Percentiles rank a stretch among this genome's conserved stretches.
These are phyloP conservation scores for Sclerotinia trifoliorum DNA, from an alignment of 2,329 filamentous ascomycete species.

Conservation along the genomic window DNA sequence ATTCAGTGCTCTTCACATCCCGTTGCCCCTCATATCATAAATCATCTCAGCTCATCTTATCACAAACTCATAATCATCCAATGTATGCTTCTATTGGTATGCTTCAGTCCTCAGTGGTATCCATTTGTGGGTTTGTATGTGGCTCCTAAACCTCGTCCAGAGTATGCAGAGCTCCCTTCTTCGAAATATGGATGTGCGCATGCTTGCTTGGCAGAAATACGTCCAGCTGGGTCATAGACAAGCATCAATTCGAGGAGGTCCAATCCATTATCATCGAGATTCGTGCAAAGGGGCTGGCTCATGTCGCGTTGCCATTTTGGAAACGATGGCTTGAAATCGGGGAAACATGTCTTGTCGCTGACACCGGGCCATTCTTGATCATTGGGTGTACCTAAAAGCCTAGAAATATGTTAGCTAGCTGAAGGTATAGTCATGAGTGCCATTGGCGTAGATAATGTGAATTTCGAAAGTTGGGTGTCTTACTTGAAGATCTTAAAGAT, in stretches of 20 bases:
- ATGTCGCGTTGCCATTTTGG: constrained; percentile 83
- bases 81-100: constrained; percentile 21
- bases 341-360: constrained; percentile 68
- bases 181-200: constrained; percentile 81
- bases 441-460: not conserved
- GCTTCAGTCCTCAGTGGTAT: constrained; percentile 34
- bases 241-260: constrained; percentile 70
- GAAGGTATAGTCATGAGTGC: not conserved
- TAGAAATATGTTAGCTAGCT: constrained; percentile 40
- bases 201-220: constrained; percentile 86
- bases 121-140: constrained; percentile 36
- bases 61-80: constrained; percentile 12
- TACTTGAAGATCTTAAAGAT: constrained; percentile 95
- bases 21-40: constrained; percentile 21
- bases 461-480: constrained; percentile 31
- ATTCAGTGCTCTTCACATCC: constrained; percentile 5
- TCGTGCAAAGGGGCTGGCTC: constrained; percentile 63
- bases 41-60: constrained; percentile 17
- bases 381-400: constrained; percentile 76
- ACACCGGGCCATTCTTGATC: constrained; percentile 86
- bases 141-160: constrained; percentile 38
- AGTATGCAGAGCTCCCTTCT: constrained; percentile 40
- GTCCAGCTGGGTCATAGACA: constrained; percentile 81
- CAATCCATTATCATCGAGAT: constrained; percentile 69
- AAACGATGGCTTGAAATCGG: constrained; percentile 89